A percentile compares a stretch with the other conserved stretches of the same genome.
Conservation (phyloP, 1,284 basidiomycete genomes). For the Cryptococcus jaspeensis region DNA sequence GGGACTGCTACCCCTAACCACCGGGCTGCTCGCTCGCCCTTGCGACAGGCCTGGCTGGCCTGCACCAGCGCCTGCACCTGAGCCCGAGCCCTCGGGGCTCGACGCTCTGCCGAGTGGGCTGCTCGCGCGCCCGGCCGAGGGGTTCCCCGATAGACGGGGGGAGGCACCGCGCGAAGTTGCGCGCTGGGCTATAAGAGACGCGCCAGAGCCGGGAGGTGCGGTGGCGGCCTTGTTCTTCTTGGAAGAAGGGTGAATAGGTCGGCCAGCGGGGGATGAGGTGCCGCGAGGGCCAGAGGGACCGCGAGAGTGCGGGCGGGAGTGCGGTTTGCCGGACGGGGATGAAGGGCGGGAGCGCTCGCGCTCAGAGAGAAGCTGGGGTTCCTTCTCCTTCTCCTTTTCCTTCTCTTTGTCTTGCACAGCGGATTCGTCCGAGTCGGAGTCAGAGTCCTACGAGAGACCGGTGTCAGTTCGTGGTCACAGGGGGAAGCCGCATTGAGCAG, state of each 20-base stretch:
- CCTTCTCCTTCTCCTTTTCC: conserved; percentile 24
- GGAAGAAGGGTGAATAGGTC: conserved; percentile 14
- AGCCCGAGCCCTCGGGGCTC: conserved; percentile 8
- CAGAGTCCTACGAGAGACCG: conserved; percentile 10
- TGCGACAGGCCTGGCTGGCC: conserved; percentile 1
- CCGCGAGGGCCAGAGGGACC: conserved; percentile 21
- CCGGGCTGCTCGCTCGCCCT: conserved; percentile 16
- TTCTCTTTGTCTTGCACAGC: conserved; percentile 26
- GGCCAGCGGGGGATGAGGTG: conserved; percentile 24
- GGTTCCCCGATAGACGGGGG: conserved; percentile 28
- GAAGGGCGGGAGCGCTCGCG: conserved; percentile 6
- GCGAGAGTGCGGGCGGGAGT: conserved; percentile 31
- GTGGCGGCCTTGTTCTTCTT: conserved; percentile 31
- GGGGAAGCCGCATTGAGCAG: too few species aligned
- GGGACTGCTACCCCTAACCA: conserved; percentile 13
- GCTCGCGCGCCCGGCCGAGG: conserved; percentile 14
- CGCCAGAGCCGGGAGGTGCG: conserved; percentile 37
- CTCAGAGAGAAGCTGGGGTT: conserved; percentile 13
- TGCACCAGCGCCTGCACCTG: conserved; percentile 8
- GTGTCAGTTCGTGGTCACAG: neutral
- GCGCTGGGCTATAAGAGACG: conserved; percentile 40
- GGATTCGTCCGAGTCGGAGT: conserved; percentile 25
- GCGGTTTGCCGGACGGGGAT: conserved; percentile 16
- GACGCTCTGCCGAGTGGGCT: conserved; percentile 17
- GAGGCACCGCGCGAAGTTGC: conserved; percentile 36